Evolutionary conservation across 2,329 filamentous ascomycete species (phyloP), one percentile per base, ranked within the genome.

Genomic region (Sporothrix mexicana): DNA sequence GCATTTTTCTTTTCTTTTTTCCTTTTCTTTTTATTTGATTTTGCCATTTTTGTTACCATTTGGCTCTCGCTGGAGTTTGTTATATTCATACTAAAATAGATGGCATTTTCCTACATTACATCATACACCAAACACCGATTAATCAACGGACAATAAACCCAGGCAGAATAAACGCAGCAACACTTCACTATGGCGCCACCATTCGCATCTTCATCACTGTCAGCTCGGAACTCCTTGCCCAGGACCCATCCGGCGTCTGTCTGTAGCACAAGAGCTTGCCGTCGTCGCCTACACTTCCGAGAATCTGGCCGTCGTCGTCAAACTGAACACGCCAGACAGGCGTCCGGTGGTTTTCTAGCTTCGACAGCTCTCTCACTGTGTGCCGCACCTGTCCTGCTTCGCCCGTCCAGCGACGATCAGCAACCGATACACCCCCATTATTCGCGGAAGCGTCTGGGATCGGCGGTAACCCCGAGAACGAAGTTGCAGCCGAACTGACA

Each of bases 271-370:
- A 81, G 73, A 91, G 78, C 79, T 85, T 88, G 12, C 92, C 93
- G 79, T 95, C 92, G 75, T 95, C 93, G 2, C 92, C 92, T 1
- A 92, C 92, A 55, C 90, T 92, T 1, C 92, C 90, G 8, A 95
- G 83, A 13, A 95, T 86, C 80, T 93, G 91, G 4, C 92, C 92
- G 83, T 89, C 85, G 71, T 87, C 86, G 77, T 90, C 88, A 77
- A 94, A 95, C 0, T 88, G 88, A 2, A 95, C 89, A 25, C 91
- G 85, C 92, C 92, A 95, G 1, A 94, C 91, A 1, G 91, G 91
- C 20, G 89, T 90, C 68, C 89, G 87, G 78, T 93, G 89, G 70
- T 86, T 88, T 68, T 90, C 88, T 9, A 95, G 85, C 77, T 87
- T 88, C 9, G 91, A 91, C 0, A 92, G 85, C 76, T 93, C 88